Evolutionary conservation across 805 yeast species (phyloP).

Genomic region (Cyberlindnera euphorbiiphila): DNA sequence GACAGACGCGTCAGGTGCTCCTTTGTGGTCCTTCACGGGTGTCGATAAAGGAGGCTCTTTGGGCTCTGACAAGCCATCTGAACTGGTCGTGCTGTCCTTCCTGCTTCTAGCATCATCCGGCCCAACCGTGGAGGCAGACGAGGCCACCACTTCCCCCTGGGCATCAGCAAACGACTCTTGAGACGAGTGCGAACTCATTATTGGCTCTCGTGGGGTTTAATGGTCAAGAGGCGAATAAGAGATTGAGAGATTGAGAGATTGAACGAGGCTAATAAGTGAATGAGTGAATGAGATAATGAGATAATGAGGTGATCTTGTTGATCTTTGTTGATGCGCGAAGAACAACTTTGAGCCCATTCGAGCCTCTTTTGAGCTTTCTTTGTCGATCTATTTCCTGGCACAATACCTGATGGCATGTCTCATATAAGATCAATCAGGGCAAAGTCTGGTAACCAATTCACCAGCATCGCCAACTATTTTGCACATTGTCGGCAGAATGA

Average conservation of each 20-base stretch:
- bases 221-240: too few relatives aligned
- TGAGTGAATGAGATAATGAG: too few relatives aligned
- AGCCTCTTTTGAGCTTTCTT: too few relatives aligned
- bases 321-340: too few relatives aligned
- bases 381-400: too few relatives aligned
- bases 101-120: neutral
- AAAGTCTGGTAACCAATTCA: slow-evolving; percentile 1
- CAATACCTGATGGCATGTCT: neutral
- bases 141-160: too few relatives aligned
- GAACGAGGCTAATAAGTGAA: too few relatives aligned
- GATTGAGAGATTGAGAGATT: too few relatives aligned
- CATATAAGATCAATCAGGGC: neutral
- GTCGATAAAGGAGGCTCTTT: slow-evolving; percentile 15
- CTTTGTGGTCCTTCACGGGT: slow-evolving; percentile 9
- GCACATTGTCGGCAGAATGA: slow-evolving; percentile 17
- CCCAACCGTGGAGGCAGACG: neutral
- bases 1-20: neutral
- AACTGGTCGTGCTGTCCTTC: too few relatives aligned
- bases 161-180: slow-evolving; percentile 13
- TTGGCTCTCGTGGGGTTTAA: too few relatives aligned
- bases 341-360: too few relatives aligned
- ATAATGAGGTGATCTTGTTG: too few relatives aligned
- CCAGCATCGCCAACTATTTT: slow-evolving; percentile 12
- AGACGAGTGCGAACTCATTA: slow-evolving; percentile 9
- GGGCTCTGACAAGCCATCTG: neutral